A percentile compares a stretch with the other conserved stretches of the same genome.
Conservation (phyloP, 1,139 yeast species). For the Candida labiduridarum region DNA sequence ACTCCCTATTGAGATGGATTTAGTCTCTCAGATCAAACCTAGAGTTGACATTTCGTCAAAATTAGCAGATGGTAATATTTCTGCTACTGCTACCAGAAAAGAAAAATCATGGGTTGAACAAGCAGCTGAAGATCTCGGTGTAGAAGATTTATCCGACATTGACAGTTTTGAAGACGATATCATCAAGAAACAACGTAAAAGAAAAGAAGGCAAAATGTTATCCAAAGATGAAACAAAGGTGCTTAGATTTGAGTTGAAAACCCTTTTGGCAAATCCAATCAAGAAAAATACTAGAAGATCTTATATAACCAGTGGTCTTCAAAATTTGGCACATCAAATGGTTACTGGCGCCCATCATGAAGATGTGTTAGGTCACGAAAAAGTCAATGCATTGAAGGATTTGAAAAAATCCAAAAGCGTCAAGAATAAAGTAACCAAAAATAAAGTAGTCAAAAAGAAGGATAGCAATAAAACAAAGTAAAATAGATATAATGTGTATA, state of each 20-base stretch:
- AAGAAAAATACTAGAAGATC: slow-evolving; percentile 70
- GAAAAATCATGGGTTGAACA: slow-evolving; percentile 81
- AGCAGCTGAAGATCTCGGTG: slow-evolving; percentile 92
- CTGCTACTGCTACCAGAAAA: slow-evolving; percentile 62
- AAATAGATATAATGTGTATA: slow-evolving; percentile 5
- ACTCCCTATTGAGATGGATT: slow-evolving; percentile 76
- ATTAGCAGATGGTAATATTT: slow-evolving; percentile 71
- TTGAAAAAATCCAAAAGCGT: slow-evolving; percentile 40
- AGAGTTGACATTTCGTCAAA: slow-evolving; percentile 70
- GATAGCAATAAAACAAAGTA: not conserved
- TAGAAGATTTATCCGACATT: slow-evolving; percentile 67
- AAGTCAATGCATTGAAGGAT: slow-evolving; percentile 70
- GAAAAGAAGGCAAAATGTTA: slow-evolving; percentile 58
- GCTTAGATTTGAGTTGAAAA: slow-evolving; percentile 58
- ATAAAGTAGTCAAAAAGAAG: slow-evolving; percentile 16
- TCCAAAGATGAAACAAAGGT: slow-evolving; percentile 51
- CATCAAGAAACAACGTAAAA: slow-evolving; percentile 61
- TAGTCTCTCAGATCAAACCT: slow-evolving; percentile 68
- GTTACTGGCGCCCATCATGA: slow-evolving; percentile 72
- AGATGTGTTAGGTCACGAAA: slow-evolving; percentile 69
- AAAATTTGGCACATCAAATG: slow-evolving; percentile 83
- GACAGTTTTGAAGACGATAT: slow-evolving; percentile 65
- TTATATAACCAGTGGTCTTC: slow-evolving; percentile 83
- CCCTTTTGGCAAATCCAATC: slow-evolving; percentile 58
- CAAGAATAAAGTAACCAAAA: slow-evolving; percentile 19